Evolutionary conservation across 805 yeast species (phyloP).

Genomic region (Candida ovalis): DNA sequence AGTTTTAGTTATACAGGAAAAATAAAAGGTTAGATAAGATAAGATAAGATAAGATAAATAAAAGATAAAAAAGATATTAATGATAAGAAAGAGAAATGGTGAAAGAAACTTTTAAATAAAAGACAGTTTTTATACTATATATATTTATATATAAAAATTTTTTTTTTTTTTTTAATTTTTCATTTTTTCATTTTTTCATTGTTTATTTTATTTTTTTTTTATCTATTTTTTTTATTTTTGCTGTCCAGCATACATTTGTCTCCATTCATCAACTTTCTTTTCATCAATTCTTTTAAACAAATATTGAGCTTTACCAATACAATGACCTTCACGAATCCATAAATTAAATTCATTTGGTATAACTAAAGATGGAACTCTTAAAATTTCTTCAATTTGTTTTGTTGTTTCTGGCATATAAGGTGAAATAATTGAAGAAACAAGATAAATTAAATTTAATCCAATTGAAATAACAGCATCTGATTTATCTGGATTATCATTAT

Average conservation of each 20-base stretch:
- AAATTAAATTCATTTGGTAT: constrained; percentile 75
- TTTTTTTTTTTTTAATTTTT: no score
- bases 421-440: constrained; percentile 73
- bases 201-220: no score
- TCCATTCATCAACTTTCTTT: constrained; percentile 82
- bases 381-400: constrained; percentile 64
- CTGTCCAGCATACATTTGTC: constrained; percentile 79
- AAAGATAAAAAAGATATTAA: no score
- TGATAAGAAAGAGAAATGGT: no score
- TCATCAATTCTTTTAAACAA: constrained; percentile 91
- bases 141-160: no score
- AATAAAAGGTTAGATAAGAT: no score
- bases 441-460: constrained; percentile 82
- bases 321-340: constrained; percentile 73
- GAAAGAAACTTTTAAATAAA: no score
- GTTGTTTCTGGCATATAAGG: constrained; percentile 93
- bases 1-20: no score
- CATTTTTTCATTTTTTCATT: no score
- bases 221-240: constrained; percentile 21
- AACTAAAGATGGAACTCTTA: constrained; percentile 75
- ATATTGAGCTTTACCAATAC: constrained; percentile 87
- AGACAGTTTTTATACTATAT: no score
- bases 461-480: constrained; percentile 92
- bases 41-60: no score
- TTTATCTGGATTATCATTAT: constrained; percentile 67